Evolutionary conservation across 257 asterid genomes (phyloP), one percentile per base, ranked within the genome.

Genomic region (Forsythia viridissima): DNA sequence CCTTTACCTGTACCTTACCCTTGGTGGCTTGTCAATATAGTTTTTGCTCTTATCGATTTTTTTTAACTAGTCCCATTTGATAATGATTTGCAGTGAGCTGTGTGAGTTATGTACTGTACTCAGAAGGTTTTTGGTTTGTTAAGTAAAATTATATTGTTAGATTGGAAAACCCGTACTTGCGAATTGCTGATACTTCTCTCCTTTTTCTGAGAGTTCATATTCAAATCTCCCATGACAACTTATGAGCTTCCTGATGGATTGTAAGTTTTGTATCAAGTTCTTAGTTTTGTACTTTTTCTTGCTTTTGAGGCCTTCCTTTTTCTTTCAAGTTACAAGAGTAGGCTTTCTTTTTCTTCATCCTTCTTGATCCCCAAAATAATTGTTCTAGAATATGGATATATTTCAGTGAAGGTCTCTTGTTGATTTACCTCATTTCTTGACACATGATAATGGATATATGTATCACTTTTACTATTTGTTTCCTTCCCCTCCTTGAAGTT

Each of bases 211-310:
- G 73, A 89, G 87, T 79, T 96, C 99, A 36, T 96, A 96, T 87
- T 96, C 99, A 71, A 96, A 96, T 84, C 93, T 96, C 79, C 99
- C 99, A 71, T 90, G 94, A 96, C 98, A 38, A 78, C 97, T 63
- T 96, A 93, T 76, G 99, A 96, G 91, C 99, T 96, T 82, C 99
- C 99, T 74, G 99, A 96, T 71, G 99, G 99, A 80, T 98, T 91
- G 99, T 96, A 85, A 96, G 99, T 93, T 78, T 77, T 34, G 41
- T 65, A 39, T 69, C 63, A 43, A 75, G 30, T 71, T 80, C 9
- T 24, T 24, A 79, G 59, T 55, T 18, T 68, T 59, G 21, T 39
- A 46, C 37, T 15, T 61, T 51, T 13, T 71, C n/a, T 46, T 37
- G 24, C 24, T 24, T 24, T 24, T 24, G 24, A 24, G 24, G 24